Conservation (phyloP, 1,139 yeast species). For the Pneumocystis jirovecii region DNA sequence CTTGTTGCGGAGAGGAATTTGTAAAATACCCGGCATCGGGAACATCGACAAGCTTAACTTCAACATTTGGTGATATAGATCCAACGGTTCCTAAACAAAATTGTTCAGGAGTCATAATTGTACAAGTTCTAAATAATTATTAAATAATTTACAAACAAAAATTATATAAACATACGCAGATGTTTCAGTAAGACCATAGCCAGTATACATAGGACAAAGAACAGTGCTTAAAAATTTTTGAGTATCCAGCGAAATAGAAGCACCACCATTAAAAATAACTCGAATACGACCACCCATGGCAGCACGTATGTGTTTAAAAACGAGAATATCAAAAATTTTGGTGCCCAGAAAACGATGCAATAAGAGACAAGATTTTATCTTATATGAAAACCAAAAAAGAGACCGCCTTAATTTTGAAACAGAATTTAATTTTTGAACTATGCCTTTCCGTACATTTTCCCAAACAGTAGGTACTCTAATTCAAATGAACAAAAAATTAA, state of each 20-base stretch:
- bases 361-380: slow-evolving; percentile 49
- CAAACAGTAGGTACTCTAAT: slow-evolving; percentile 88
- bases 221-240: slow-evolving; percentile 65
- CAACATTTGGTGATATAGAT: slow-evolving; percentile 64
- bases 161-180: slow-evolving; percentile 36
- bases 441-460: slow-evolving; percentile 93
- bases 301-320: slow-evolving; percentile 77
- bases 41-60: slow-evolving; percentile 81
- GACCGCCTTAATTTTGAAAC: slow-evolving; percentile 57
- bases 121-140: slow-evolving; percentile 33
- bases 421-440: slow-evolving; percentile 54
- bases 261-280: slow-evolving; percentile 77
- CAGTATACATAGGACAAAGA: slow-evolving; percentile 79
- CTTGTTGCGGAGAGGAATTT: slow-evolving; percentile 49
- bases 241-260: slow-evolving; percentile 77
- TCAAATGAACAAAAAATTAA: not conserved
- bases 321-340: slow-evolving; percentile 43
- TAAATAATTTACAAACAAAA: not conserved
- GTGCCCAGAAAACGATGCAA: slow-evolving; percentile 62
- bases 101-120: slow-evolving; percentile 48
- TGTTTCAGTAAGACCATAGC: slow-evolving; percentile 95
- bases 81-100: slow-evolving; percentile 71
- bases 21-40: slow-evolving; percentile 87
- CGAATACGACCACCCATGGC: slow-evolving; percentile 90
- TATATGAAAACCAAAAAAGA: slow-evolving; percentile 79